A percentile compares a stretch with the other conserved stretches of the same genome.
Evolutionary conservation across 805 yeast species (phyloP).

Genomic region (Debaryomyces tyrocola): DNA sequence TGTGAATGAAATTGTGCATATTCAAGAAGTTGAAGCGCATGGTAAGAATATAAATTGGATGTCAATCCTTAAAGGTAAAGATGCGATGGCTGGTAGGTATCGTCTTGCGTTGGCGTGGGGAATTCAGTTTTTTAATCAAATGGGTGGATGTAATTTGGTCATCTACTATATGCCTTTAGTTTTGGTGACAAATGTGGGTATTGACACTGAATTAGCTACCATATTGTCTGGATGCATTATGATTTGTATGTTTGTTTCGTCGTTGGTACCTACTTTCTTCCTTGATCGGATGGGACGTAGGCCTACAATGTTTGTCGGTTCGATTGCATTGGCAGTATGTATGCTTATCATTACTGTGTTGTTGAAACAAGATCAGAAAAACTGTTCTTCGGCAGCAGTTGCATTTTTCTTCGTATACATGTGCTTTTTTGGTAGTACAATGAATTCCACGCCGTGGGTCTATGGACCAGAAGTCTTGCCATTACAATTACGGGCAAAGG

Average conservation of each 20-base stretch:
- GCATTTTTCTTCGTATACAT: conserved; percentile 32
- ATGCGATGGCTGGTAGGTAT: no score
- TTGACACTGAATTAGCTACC: neutral
- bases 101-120: neutral
- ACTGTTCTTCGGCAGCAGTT: conserved; percentile 28
- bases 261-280: conserved; percentile 18
- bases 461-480: conserved; percentile 39
- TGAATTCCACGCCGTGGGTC: conserved; percentile 28
- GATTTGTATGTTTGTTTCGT: conserved; percentile 30
- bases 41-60: no score
- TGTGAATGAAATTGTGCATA: neutral
- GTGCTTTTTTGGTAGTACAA: conserved; percentile 31
- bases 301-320: conserved; percentile 32
- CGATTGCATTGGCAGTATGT: conserved; percentile 26
- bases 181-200: neutral
- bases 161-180: neutral
- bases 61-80: no score
- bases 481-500: conserved; percentile 36
- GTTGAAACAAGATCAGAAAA: conserved; percentile 28
- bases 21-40: no score
- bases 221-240: conserved; percentile 28
- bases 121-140: neutral
- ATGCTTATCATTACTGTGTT: conserved; percentile 32
- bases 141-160: neutral
- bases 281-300: conserved; percentile 10